Evolutionary conservation across 2,329 filamentous ascomycete genomes (phyloP).

Genomic region (Dothistroma pini): DNA sequence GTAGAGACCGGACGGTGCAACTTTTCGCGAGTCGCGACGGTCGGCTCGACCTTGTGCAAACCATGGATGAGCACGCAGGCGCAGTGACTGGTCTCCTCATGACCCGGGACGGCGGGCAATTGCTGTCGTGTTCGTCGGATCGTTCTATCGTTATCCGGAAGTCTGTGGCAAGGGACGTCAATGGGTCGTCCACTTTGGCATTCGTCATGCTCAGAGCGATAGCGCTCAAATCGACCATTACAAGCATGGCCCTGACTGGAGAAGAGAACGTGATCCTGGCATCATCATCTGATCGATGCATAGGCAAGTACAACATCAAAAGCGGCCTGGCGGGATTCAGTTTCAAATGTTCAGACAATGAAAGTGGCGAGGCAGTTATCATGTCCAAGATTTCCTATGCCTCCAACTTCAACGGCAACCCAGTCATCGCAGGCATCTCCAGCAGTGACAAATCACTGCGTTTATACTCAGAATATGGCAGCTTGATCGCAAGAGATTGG

Average conservation of each 20-base stretch:
- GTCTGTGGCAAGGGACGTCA: constrained; percentile 65
- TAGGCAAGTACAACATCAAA: constrained; percentile 51
- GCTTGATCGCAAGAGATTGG: constrained; percentile 82
- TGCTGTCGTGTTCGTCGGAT: constrained; percentile 86
- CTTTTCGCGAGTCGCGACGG: constrained; percentile 63
- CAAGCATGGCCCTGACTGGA: constrained; percentile 74
- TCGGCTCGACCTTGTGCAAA: constrained; percentile 70
- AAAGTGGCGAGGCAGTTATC: constrained; percentile 75
- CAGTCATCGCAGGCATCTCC: constrained; percentile 79
- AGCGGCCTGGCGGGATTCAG: constrained; percentile 66
- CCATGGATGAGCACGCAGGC: constrained; percentile 84
- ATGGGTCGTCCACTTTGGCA: constrained; percentile 58
- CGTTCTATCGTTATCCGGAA: constrained; percentile 82
- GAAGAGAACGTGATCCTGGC: constrained; percentile 54
- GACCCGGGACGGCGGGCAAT: constrained; percentile 59
- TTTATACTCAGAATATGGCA: constrained; percentile 78
- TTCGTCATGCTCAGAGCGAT: constrained; percentile 75
- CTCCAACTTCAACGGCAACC: constrained; percentile 55
- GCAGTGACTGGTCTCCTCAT: constrained; percentile 77
- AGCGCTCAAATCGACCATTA: constrained; percentile 78
- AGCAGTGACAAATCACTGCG: constrained; percentile 95
- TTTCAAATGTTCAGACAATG: constrained; percentile 81
- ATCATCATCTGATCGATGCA: constrained; percentile 60
- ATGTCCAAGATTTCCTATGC: constrained; percentile 70
- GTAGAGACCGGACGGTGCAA: constrained; percentile 87